Conservation (phyloP, 352 stramenopile species). For the Pythium aristosporum region DNA sequence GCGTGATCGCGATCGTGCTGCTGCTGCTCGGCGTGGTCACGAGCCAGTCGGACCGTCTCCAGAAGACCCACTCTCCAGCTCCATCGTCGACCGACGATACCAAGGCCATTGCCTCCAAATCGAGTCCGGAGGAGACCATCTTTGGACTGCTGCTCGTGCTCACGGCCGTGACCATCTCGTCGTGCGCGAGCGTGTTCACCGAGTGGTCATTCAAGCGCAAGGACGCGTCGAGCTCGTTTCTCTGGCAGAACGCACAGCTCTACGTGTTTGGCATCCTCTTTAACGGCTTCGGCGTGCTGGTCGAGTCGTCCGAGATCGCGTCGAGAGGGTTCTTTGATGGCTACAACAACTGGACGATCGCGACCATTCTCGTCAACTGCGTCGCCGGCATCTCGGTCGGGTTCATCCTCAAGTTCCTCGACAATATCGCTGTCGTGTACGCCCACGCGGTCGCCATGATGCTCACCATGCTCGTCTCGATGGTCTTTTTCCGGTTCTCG, state of each 20-base stretch:
- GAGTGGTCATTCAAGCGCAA: constrained; percentile 87
- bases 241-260: constrained; percentile 84
- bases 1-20: constrained; percentile 72
- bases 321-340: constrained; percentile 69
- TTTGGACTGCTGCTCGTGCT: constrained; percentile 67
- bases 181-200: constrained; percentile 80
- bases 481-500: constrained; percentile 83
- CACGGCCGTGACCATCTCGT: constrained; percentile 75
- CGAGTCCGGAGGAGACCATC: constrained; percentile 29
- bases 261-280: constrained; percentile 84
- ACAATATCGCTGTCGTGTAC: constrained; percentile 90
- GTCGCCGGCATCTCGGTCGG: constrained; percentile 74
- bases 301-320: constrained; percentile 45
- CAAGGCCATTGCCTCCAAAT: constrained; percentile 1
- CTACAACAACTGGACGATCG: constrained; percentile 80
- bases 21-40: constrained; percentile 78
- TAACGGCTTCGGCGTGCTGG: constrained; percentile 61
- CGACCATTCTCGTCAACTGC: constrained; percentile 75
- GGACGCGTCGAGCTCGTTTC: constrained; percentile 54
- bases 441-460: constrained; percentile 87
- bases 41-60: constrained; percentile 72
- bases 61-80: constrained; percentile 26
- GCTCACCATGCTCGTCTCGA: constrained; percentile 86
- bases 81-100: background rate
- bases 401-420: constrained; percentile 85